phyloP scores from a whole-genome alignment of 306 rosid species.

The Gastrolobium bilobum region DNA sequence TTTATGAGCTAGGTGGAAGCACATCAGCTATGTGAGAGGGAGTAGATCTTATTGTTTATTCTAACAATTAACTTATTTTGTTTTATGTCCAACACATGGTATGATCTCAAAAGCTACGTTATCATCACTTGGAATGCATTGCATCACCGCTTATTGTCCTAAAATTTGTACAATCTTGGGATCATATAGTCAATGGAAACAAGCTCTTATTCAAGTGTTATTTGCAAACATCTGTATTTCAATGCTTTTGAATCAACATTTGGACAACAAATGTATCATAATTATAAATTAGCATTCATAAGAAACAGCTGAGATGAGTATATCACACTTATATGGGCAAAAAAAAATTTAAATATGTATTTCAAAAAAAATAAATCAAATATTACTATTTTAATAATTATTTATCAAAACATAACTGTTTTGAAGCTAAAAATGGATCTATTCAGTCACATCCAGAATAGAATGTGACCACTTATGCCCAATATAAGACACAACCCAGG shows the following conservation, averaged over 20 bases:
- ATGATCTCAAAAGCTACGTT: no score
- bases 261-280: not conserved
- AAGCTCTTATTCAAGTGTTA: not conserved
- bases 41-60: not conserved
- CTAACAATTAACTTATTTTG: not conserved
- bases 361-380: no score
- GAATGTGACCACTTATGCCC: no score
- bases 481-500: no score
- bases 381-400: no score
- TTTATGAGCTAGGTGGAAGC: conserved; percentile 52
- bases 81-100: not conserved
- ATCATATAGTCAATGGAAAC: not conserved
- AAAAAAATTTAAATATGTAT: no score
- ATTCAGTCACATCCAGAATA: no score
- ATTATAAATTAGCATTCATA: conserved; percentile 26
- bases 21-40: conserved; percentile 22
- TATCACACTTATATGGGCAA: no score
- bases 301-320: conserved; percentile 29
- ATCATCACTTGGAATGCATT: not conserved
- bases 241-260: conserved; percentile 9
- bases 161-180: not conserved
- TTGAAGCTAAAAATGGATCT: no score
- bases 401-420: no score
- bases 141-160: not conserved
- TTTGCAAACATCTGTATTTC: not conserved